These are phyloP conservation scores for Thalassiosira hispida DNA, from an alignment of 352 stramenopile genomes.

Conservation along the genomic window DNA sequence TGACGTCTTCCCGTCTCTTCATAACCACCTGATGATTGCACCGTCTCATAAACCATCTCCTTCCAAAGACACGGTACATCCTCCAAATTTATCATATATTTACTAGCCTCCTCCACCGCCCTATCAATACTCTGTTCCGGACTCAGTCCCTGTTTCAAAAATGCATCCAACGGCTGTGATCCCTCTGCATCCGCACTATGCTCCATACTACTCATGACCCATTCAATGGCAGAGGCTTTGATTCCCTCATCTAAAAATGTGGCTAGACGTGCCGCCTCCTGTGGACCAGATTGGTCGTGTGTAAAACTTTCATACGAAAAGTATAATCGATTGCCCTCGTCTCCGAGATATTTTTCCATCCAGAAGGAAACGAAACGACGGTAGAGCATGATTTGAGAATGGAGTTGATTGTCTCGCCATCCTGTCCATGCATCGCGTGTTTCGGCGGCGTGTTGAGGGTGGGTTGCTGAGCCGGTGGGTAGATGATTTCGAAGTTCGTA, in stretches of 20 bases:
- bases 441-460: conserved; percentile 8
- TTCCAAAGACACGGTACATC: conserved; percentile 55
- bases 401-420: conserved; percentile 52
- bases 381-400: conserved; percentile 51
- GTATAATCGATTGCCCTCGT: conserved; percentile 43
- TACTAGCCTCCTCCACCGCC: conserved; percentile 13
- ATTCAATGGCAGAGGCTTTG: conserved; percentile 7
- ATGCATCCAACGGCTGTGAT: conserved; percentile 9
- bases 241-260: conserved; percentile 15
- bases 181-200: neutral
- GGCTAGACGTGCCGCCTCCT: conserved; percentile 12
- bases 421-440: conserved; percentile 40
- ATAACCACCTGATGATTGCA: neutral
- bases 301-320: conserved; percentile 52
- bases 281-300: conserved; percentile 10
- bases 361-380: conserved; percentile 59
- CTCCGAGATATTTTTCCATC: conserved; percentile 50
- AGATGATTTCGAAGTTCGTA: conserved; percentile 48
- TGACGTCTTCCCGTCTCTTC: too few species aligned
- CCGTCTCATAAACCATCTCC: conserved; percentile 21
- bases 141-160: conserved; percentile 25
- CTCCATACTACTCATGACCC: conserved; percentile 16
- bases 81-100: conserved; percentile 13
- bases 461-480: conserved; percentile 27
- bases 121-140: conserved; percentile 34